Conservation (phyloP, 306 rosid genomes). For the Spatholobus suberectus region DNA sequence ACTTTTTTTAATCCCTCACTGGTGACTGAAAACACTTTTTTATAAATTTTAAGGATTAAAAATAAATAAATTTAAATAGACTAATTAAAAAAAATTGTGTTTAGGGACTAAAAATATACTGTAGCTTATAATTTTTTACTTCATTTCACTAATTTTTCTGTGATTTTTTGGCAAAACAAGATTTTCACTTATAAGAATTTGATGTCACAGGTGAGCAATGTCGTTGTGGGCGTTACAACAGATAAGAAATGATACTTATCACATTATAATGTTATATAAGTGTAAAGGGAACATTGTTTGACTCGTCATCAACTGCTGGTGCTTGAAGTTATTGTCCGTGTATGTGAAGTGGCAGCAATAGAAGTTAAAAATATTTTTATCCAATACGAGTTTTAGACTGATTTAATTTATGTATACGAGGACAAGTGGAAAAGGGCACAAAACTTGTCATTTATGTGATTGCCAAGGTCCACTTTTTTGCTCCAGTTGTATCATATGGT, state of each 20-base stretch:
- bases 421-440: slow-evolving; percentile 33
- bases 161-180: slow-evolving; percentile 19
- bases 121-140: neutral
- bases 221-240: slow-evolving; percentile 91
- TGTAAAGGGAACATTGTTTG: slow-evolving; percentile 29
- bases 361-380: slow-evolving; percentile 7
- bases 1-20: neutral
- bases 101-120: neutral
- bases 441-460: slow-evolving; percentile 17
- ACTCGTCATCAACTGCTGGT: slow-evolving; percentile 36
- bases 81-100: neutral
- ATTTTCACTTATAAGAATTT: slow-evolving; percentile 7
- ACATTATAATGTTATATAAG: neutral
- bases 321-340: slow-evolving; percentile 33
- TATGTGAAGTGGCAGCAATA: slow-evolving; percentile 36
- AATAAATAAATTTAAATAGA: too few species aligned
- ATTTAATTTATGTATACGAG: slow-evolving; percentile 40
- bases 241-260: slow-evolving; percentile 63
- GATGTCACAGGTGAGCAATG: slow-evolving; percentile 87
- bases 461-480: neutral
- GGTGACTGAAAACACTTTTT: neutral
- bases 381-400: slow-evolving; percentile 28
- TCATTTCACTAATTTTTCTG: neutral
- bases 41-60: neutral
- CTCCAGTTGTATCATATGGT: neutral